Evolutionary conservation across 371 early-diverging fungal genomes (phyloP).

Genomic region (Apophysomyces ossiformis): DNA sequence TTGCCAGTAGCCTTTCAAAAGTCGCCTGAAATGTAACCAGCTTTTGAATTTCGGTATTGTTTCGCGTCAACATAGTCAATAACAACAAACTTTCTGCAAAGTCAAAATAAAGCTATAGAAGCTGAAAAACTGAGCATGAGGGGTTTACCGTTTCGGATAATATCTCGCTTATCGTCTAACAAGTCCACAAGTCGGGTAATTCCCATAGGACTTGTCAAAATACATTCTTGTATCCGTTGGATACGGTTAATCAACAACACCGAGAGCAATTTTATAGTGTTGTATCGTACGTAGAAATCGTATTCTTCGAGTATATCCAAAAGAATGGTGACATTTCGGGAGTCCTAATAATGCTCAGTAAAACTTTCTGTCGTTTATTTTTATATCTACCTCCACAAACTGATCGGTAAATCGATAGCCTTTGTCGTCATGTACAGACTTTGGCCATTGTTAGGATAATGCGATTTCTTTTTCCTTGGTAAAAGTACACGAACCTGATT

Average conservation of each 20-base stretch:
- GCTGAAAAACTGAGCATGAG: neutral
- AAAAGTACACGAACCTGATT: slow-evolving; percentile 27
- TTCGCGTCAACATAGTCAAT: slow-evolving; percentile 85
- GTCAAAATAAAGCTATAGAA: neutral
- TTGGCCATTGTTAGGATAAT: neutral
- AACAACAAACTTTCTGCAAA: slow-evolving; percentile 86
- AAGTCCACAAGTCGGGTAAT: slow-evolving; percentile 92
- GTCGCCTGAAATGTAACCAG: slow-evolving; percentile 97
- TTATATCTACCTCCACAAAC: slow-evolving; percentile 49
- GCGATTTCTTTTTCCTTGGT: neutral
- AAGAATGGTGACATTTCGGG: slow-evolving; percentile 75
- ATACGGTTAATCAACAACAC: slow-evolving; percentile 71
- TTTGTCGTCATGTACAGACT: slow-evolving; percentile 46
- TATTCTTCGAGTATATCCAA: slow-evolving; percentile 86
- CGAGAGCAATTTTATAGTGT: slow-evolving; percentile 83
- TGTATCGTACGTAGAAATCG: slow-evolving; percentile 94
- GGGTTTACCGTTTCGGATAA: slow-evolving; percentile 88
- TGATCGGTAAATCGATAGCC: slow-evolving; percentile 55
- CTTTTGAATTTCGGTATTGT: slow-evolving; percentile 96
- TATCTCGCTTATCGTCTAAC: slow-evolving; percentile 89
- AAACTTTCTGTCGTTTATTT: neutral
- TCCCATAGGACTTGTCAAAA: slow-evolving; percentile 89
- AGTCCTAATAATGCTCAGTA: slow-evolving; percentile 57
- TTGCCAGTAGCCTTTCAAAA: slow-evolving; percentile 87
- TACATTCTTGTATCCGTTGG: slow-evolving; percentile 79